phyloP scores from a whole-genome alignment of 768 basidiomycete genomes.

The Mycena rebaudengoi region DNA sequence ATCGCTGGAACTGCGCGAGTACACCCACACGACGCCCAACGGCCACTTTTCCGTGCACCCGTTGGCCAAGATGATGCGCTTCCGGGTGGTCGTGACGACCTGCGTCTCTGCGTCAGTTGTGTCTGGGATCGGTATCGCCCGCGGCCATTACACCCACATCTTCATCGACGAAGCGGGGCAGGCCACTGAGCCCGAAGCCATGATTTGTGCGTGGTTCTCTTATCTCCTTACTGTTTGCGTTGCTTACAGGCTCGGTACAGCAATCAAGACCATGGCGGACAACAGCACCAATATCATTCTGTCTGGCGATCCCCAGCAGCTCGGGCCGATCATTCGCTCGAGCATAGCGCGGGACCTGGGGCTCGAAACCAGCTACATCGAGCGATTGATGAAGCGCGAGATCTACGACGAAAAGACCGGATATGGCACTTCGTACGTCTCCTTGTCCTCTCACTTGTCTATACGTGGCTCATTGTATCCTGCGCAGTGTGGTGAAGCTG shows the following conservation, averaged over 20 bases:
- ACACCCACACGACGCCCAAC: slow-evolving; percentile 50
- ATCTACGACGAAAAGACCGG: slow-evolving; percentile 47
- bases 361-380: slow-evolving; percentile 59
- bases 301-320: slow-evolving; percentile 69
- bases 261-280: slow-evolving; percentile 59
- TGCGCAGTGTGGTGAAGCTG: slow-evolving; percentile 65
- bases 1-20: slow-evolving; percentile 46
- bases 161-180: slow-evolving; percentile 75
- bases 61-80: slow-evolving; percentile 46
- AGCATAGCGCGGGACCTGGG: slow-evolving; percentile 56
- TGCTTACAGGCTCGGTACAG: too few relatives aligned
- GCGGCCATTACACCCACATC: slow-evolving; percentile 68
- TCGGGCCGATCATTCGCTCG: slow-evolving; percentile 67
- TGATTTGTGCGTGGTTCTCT: too few relatives aligned
- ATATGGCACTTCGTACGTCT: slow-evolving; percentile 46
- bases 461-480: background rate
- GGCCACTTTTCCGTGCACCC: slow-evolving; percentile 58
- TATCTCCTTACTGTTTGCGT: too few relatives aligned
- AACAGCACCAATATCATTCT: slow-evolving; percentile 60
- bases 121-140: slow-evolving; percentile 53
- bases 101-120: slow-evolving; percentile 63
- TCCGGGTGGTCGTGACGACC: slow-evolving; percentile 64
- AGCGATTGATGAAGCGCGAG: slow-evolving; percentile 54
- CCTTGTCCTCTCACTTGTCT: slow-evolving; percentile 6
- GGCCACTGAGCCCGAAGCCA: slow-evolving; percentile 65